Base-by-base conservation (phyloP, 2,329 filamentous ascomycete genomes). In the Penicillium sp. region DNA sequence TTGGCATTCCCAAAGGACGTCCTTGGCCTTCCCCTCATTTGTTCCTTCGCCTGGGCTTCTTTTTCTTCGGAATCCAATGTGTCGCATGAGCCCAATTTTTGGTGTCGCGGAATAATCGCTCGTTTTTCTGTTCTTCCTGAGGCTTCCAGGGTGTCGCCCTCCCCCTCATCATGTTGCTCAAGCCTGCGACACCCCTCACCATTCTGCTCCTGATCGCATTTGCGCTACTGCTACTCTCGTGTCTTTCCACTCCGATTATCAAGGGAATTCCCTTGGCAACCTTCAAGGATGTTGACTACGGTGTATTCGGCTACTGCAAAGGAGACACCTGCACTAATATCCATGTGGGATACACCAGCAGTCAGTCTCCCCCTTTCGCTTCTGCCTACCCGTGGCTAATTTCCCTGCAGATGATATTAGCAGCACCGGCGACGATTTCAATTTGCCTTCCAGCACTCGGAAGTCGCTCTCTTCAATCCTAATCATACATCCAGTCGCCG, bases 231-330 rank as follows among this genome's bases (percentile, higher is more conserved):
- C 80, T 97, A 44, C 81, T 99, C 38, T 90, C 92, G 44, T 90
- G 92, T 38, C 78, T 99, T n/a, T 96, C 93, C 1, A 92, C 91
- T 0, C 94, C 94, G 16, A 86, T 99, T 63, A 88, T 97, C 70
- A 86, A 89, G 69, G 83, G 81, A 24, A 95, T 99, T 44, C 91
- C 92, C 9, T 81, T 99, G 40, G 92, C 90, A 36, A 86, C 85
- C 49, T 93, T 87, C 69, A 77, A 87, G 40, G 86, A 88, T 65
- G 85, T 90, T 64, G 87, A 86, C 63, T 97, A 95, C 79, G 94
- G 94, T 46, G 92, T 97, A 46, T 93, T 97, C 78, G 94, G 94
- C 24, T 96, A 86, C 67, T 99, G 94, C 75, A 81, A 85, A 61
- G 79, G 76, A 38, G 73, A 71, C 58, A 68, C 75, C 55, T 97